Conservation (phyloP, 352 stramenopile species). For the Thalassiosira oceanica region DNA sequence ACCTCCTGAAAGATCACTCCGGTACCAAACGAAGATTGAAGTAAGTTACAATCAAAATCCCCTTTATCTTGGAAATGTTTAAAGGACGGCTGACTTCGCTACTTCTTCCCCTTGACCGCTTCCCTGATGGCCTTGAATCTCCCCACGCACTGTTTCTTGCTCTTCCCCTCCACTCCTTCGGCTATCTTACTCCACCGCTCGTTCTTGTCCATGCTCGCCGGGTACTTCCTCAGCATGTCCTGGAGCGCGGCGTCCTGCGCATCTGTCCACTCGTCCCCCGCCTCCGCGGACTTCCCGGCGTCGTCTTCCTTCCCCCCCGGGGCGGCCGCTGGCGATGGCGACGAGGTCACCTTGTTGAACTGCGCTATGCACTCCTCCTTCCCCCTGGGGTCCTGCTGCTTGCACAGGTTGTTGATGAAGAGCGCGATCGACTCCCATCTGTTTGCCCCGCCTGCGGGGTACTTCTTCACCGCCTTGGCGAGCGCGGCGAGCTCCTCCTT, state of each 20-base stretch:
- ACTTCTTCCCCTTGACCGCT: slow-evolving; percentile 51
- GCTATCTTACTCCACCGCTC: slow-evolving; percentile 87
- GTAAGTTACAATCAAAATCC: too few relatives aligned
- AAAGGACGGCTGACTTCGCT: too few relatives aligned
- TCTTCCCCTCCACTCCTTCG: slow-evolving; percentile 82
- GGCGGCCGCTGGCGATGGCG: slow-evolving; percentile 1
- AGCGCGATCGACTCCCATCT: slow-evolving; percentile 85
- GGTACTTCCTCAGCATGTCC: slow-evolving; percentile 79
- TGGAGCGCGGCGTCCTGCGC: slow-evolving; percentile 86
- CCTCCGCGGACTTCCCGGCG: too few relatives aligned
- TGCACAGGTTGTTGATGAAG: slow-evolving; percentile 83
- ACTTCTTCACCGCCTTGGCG: slow-evolving; percentile 85
- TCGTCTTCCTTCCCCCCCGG: neutral
- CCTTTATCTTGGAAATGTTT: too few relatives aligned
- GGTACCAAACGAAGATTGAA: too few relatives aligned
- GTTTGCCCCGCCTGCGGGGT: slow-evolving; percentile 81
- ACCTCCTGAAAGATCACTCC: too few relatives aligned
- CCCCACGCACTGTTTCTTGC: slow-evolving; percentile 87
- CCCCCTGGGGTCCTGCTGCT: slow-evolving; percentile 66
- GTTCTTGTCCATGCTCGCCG: slow-evolving; percentile 88
- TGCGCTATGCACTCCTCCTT: slow-evolving; percentile 87
- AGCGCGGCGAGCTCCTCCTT: slow-evolving; percentile 83
- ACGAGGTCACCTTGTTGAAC: slow-evolving; percentile 73
- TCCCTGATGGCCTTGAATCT: slow-evolving; percentile 86
- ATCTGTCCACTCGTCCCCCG: slow-evolving; percentile 66